Conservation (phyloP, 1,284 basidiomycete species). For the Irpex sp. region DNA sequence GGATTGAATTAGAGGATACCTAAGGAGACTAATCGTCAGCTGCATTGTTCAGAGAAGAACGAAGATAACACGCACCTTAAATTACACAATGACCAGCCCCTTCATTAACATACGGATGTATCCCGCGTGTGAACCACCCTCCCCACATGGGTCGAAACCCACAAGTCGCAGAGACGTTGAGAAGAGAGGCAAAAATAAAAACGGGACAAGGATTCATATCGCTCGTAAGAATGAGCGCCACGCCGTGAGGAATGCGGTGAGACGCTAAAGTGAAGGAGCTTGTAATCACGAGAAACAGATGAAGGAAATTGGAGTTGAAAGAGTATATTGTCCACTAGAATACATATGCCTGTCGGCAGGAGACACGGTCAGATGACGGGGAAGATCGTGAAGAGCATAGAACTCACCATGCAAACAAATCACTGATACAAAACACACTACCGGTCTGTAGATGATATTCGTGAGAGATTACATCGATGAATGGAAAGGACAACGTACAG, state of each 20-base stretch:
- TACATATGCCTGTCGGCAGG: conserved; percentile 27
- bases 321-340: conserved; percentile 29
- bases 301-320: conserved; percentile 12
- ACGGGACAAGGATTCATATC: conserved; percentile 44
- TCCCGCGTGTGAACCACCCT: conserved; percentile 57
- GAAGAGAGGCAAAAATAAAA: conserved; percentile 44
- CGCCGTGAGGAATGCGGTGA: conserved; percentile 55
- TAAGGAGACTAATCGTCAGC: background rate
- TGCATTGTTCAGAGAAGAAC: background rate
- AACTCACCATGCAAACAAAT: conserved; percentile 20
- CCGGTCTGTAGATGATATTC: conserved; percentile 38
- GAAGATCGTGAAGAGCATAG: background rate
- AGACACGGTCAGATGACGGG: conserved; percentile 10
- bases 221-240: conserved; percentile 83
- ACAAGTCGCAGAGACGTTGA: conserved; percentile 20
- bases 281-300: background rate
- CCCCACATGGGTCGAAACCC: conserved; percentile 27
- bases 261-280: conserved; percentile 76
- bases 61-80: conserved; percentile 1
- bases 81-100: background rate
- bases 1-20: background rate
- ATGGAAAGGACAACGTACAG: conserved; percentile 54
- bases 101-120: conserved; percentile 32
- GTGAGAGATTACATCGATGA: background rate
- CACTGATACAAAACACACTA: conserved; percentile 29